Conservation (phyloP, 306 rosid genomes). For the Cucurbita pepo region DNA sequence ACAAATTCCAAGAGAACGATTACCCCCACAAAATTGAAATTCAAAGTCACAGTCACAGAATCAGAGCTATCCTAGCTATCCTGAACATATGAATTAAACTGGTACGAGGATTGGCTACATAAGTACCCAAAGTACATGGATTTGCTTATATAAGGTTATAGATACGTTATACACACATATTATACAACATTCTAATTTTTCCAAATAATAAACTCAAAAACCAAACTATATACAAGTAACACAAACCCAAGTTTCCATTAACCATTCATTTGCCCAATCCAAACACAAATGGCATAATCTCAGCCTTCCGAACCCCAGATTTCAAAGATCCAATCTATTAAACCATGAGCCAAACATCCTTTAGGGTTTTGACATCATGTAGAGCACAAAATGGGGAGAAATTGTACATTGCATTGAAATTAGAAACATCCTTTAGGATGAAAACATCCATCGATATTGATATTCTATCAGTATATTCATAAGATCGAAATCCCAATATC, state of each 20-base stretch:
- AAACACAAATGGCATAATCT: neutral
- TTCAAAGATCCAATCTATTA: neutral
- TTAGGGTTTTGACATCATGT: neutral
- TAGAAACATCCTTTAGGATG: neutral
- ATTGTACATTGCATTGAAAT: neutral
- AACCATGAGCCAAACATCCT: neutral
- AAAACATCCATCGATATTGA: no score
- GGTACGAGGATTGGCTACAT: neutral
- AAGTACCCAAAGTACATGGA: neutral
- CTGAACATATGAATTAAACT: neutral
- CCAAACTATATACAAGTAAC: neutral
- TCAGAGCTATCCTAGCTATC: no score
- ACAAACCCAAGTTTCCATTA: neutral
- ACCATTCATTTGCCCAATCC: neutral
- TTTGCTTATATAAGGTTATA: neutral
- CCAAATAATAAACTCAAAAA: neutral
- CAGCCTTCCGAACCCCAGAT: neutral
- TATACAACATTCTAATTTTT: neutral
- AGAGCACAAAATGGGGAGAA: neutral
- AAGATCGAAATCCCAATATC: no score
- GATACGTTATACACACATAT: neutral
- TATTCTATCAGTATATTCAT: no score
- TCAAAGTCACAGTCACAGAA: neutral
- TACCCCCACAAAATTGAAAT: neutral
- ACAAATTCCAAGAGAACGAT: neutral